Percentiles rank a stretch among this genome's conserved stretches.
These are phyloP conservation scores for Eudorina sp. DNA, from an alignment of 139 green algal species.

Conservation along the genomic window DNA sequence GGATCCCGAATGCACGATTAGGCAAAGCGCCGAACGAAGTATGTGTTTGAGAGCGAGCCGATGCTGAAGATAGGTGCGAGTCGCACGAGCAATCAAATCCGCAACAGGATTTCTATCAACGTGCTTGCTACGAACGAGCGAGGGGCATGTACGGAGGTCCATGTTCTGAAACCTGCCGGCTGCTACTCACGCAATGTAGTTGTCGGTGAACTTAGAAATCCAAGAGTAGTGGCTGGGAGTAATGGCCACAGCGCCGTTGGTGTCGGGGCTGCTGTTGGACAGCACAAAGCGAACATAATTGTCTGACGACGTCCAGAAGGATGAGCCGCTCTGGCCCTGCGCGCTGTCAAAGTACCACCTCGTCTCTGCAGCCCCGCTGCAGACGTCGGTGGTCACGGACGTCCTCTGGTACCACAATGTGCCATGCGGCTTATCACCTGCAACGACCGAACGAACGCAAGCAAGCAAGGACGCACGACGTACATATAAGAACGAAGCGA, in stretches of 20 bases:
- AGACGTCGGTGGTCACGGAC: background rate
- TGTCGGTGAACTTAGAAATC: background rate
- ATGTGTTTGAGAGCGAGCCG: too few relatives aligned
- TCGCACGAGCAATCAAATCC: too few relatives aligned
- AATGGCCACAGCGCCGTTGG: background rate
- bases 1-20: too few relatives aligned
- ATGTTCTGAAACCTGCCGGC: too few relatives aligned
- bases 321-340: background rate
- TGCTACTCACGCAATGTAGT: background rate
- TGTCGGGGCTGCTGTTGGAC: background rate
- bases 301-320: background rate
- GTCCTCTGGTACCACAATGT: background rate
- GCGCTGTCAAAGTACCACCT: background rate
- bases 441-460: background rate
- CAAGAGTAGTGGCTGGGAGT: background rate
- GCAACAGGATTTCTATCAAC: too few relatives aligned
- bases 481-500: background rate
- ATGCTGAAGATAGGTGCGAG: too few relatives aligned
- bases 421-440: background rate
- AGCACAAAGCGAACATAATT: background rate
- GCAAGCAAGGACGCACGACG: background rate
- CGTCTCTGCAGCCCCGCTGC: background rate
- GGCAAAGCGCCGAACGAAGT: too few relatives aligned
- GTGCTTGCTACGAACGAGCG: too few relatives aligned
- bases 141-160: too few relatives aligned